Percentiles rank a stretch among this genome's conserved stretches.
Conservation (phyloP, 768 basidiomycete species). For the Boletus insuetus region DNA sequence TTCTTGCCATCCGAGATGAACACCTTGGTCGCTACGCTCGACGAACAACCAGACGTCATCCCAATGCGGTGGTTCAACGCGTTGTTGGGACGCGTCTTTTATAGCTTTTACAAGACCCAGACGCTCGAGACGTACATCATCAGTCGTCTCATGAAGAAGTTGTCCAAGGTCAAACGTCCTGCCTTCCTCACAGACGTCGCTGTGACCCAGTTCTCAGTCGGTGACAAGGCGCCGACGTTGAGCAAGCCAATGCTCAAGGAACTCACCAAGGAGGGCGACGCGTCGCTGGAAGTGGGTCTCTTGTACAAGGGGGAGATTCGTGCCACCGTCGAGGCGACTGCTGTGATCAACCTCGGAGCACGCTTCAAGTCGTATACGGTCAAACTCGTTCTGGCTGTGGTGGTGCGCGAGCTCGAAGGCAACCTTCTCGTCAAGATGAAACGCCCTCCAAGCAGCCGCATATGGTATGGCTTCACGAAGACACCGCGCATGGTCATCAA, state of each 20-base stretch:
- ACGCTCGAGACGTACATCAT: constrained; percentile 83
- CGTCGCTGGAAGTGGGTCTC: constrained; percentile 82
- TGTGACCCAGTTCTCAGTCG: constrained; percentile 88
- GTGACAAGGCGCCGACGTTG: constrained; percentile 77
- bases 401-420: constrained; percentile 87
- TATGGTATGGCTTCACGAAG: constrained; percentile 93
- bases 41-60: constrained; percentile 92
- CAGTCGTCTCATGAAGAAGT: constrained; percentile 86
- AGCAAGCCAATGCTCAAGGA: constrained; percentile 99
- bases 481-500: constrained; percentile 84
- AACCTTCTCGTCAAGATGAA: constrained; percentile 89
- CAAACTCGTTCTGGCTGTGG: constrained; percentile 84
- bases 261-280: constrained; percentile 90
- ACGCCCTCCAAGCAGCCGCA: constrained; percentile 89
- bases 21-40: constrained; percentile 76
- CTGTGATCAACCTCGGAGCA: constrained; percentile 78
- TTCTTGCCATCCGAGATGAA: constrained; percentile 82
- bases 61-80: constrained; percentile 99
- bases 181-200: constrained; percentile 80
- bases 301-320: constrained; percentile 85
- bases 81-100: constrained; percentile 87
- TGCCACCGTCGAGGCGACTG: constrained; percentile 87
- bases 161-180: constrained; percentile 88
- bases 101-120: constrained; percentile 85
- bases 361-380: constrained; percentile 88